Percentiles rank a stretch among this genome's conserved stretches.
These are phyloP conservation scores for Onygenales sp. DNA, from an alignment of 2,329 filamentous ascomycete species.

Conservation along the genomic window DNA sequence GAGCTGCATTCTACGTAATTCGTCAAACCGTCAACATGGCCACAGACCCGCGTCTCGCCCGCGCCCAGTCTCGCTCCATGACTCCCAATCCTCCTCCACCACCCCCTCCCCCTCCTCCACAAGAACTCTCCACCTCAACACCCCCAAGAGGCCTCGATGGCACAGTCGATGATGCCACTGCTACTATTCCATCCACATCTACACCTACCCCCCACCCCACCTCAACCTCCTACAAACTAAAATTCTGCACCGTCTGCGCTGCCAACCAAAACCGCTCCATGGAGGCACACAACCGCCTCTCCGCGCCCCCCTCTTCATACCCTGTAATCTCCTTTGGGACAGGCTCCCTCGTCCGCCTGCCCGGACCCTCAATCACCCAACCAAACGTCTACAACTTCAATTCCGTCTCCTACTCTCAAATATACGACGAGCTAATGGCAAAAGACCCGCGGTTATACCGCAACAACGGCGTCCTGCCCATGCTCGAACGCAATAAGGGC, in stretches of 20 bases:
- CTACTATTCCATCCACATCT: slow-evolving; percentile 9
- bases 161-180: slow-evolving; percentile 10
- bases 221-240: slow-evolving; percentile 64
- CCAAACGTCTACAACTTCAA: slow-evolving; percentile 99
- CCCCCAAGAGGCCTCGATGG: slow-evolving; percentile 10
- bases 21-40: slow-evolving; percentile 28
- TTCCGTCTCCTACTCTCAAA: slow-evolving; percentile 86
- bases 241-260: slow-evolving; percentile 56
- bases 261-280: slow-evolving; percentile 99
- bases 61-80: slow-evolving; percentile 32
- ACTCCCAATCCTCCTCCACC: slow-evolving; percentile 40
- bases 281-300: slow-evolving; percentile 94
- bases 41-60: slow-evolving; percentile 42
- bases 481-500: slow-evolving; percentile 83
- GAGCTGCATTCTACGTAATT: not conserved
- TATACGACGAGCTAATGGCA: slow-evolving; percentile 79
- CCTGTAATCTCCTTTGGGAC: slow-evolving; percentile 98
- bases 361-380: slow-evolving; percentile 80
- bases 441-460: slow-evolving; percentile 85
- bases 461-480: slow-evolving; percentile 87
- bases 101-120: slow-evolving; percentile 35
- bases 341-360: slow-evolving; percentile 84
- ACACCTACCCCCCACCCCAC: slow-evolving; percentile 26
- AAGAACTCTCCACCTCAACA: slow-evolving; percentile 15
- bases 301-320: slow-evolving; percentile 70